Evolutionary conservation across 1,284 basidiomycete genomes (phyloP).

Genomic region (Heimioporus retisporus): DNA sequence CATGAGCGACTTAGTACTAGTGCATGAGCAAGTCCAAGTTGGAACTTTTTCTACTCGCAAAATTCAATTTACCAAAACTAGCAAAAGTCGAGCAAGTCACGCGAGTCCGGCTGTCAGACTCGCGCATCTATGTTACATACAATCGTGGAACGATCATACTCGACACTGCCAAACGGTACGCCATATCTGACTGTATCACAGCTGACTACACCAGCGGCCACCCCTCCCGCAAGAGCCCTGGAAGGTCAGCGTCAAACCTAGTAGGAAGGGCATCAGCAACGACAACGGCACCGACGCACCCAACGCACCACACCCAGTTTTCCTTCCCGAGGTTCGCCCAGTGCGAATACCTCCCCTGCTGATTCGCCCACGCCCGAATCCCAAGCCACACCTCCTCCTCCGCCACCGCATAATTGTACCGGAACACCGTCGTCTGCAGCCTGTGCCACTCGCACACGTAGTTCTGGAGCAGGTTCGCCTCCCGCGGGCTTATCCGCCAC

Average conservation of each 20-base stretch:
- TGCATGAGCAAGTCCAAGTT: no score
- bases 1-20: constrained; percentile 7
- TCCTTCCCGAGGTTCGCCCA: background rate
- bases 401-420: constrained; percentile 36
- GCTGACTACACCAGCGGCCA: no score
- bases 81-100: no score
- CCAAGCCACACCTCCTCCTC: background rate
- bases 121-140: no score
- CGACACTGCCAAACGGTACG: no score
- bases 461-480: accelerated
- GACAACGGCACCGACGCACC: no score
- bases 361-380: constrained; percentile 22
- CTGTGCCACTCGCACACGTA: constrained; percentile 5
- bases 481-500: constrained; percentile 23
- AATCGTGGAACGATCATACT: no score
- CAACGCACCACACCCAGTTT: constrained; percentile 35
- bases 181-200: no score
- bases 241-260: constrained; percentile 38
- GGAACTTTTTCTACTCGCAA: no score
- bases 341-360: constrained; percentile 24
- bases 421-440: constrained; percentile 31
- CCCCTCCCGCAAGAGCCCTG: constrained; percentile 17
- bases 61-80: no score
- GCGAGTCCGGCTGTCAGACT: no score
- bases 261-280: no score